Conservation (phyloP, 2,329 filamentous ascomycete genomes). For the Macrophomina pseudophaseolina region DNA sequence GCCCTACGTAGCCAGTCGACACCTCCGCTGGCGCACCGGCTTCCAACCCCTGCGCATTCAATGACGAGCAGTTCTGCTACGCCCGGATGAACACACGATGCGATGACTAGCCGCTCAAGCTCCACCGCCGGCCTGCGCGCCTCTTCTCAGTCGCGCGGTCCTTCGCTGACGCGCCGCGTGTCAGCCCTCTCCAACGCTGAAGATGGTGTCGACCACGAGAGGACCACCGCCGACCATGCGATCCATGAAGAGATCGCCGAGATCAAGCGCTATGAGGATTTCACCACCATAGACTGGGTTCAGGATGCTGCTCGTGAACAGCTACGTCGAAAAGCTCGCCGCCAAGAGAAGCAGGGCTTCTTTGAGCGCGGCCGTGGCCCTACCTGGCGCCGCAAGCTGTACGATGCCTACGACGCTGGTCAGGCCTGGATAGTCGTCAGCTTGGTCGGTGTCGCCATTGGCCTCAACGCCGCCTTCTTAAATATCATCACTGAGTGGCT, state of each 20-base stretch:
- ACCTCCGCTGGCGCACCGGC: neutral
- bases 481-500: conserved; percentile 98
- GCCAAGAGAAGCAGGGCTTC: conserved; percentile 73
- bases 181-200: conserved; percentile 71
- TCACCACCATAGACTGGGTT: conserved; percentile 98
- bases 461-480: conserved; percentile 87
- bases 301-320: conserved; percentile 95
- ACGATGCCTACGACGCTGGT: conserved; percentile 90
- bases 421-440: conserved; percentile 99
- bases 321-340: conserved; percentile 75
- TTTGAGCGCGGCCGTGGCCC: conserved; percentile 71
- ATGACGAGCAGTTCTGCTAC: conserved; percentile 18
- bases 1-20: conserved; percentile 17
- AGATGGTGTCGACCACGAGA: conserved; percentile 61
- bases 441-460: conserved; percentile 89
- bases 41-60: conserved; percentile 5
- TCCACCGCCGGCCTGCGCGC: conserved; percentile 41
- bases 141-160: conserved; percentile 55
- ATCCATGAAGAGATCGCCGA: conserved; percentile 95
- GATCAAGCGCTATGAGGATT: conserved; percentile 98
- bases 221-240: conserved; percentile 66
- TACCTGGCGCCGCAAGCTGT: conserved; percentile 80
- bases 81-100: conserved; percentile 38
- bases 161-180: conserved; percentile 70
- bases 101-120: conserved; percentile 52